Conservation (phyloP, 2,329 filamentous ascomycete species). For the Xylaria polymorpha region DNA sequence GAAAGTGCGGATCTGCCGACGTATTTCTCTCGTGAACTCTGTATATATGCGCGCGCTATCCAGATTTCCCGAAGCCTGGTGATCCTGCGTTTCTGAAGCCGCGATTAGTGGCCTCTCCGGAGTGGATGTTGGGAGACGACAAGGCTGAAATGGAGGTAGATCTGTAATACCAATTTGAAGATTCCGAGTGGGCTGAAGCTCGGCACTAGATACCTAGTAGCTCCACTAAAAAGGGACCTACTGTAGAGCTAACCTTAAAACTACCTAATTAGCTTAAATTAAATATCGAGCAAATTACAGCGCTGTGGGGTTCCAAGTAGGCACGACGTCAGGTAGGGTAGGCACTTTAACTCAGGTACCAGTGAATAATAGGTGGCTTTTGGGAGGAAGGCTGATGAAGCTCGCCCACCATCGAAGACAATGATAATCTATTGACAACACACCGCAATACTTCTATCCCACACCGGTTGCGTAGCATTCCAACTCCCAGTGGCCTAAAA, state of each 20-base stretch:
- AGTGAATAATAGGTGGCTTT: slow-evolving; percentile 18
- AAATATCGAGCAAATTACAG: slow-evolving; percentile 8
- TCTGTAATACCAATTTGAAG: neutral
- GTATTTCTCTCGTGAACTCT: neutral
- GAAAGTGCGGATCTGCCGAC: slow-evolving; percentile 2
- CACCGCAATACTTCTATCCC: neutral
- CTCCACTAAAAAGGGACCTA: neutral
- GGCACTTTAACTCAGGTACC: neutral
- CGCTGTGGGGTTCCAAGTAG: too few species aligned
- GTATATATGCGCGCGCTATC: neutral
- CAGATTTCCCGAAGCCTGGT: neutral
- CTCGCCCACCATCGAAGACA: slow-evolving; percentile 25
- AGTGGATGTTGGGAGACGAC: slow-evolving; percentile 7
- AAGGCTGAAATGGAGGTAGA: slow-evolving; percentile 20
- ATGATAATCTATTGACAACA: slow-evolving; percentile 16
- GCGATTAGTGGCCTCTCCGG: slow-evolving; percentile 1
- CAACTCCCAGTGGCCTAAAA: neutral
- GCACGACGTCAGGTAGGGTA: too few species aligned
- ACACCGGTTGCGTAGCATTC: neutral
- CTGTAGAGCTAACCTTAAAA: too few species aligned
- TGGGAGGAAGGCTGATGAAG: slow-evolving; percentile 26
- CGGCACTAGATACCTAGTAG: neutral
- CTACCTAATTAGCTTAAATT: neutral
- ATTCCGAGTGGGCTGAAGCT: neutral
- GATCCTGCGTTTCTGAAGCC: neutral